These are phyloP conservation scores for Ogataea trehalophila DNA, from an alignment of 805 yeast species.

Conservation along the genomic window DNA sequence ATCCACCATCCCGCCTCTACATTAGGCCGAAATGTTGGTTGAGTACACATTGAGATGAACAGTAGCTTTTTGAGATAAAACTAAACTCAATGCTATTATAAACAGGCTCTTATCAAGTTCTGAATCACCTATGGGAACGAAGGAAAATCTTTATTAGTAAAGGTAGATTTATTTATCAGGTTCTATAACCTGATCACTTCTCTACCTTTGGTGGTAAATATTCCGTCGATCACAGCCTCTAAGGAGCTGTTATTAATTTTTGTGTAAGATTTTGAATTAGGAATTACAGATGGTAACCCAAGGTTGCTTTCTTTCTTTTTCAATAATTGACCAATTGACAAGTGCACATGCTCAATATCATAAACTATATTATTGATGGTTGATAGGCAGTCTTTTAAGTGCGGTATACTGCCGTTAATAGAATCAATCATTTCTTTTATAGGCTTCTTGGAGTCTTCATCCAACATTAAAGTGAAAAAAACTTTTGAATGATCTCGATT, in stretches of 20 bases:
- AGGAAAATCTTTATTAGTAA: too few relatives aligned
- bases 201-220: too few relatives aligned
- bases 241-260: not conserved
- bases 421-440: constrained; percentile 3
- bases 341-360: constrained; percentile 6
- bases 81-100: too few relatives aligned
- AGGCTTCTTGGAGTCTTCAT: not conserved
- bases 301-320: not conserved
- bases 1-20: too few relatives aligned
- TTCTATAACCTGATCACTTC: too few relatives aligned
- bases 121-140: too few relatives aligned
- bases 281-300: not conserved
- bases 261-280: not conserved
- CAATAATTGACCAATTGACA: constrained; percentile 10
- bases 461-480: constrained; percentile 15
- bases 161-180: too few relatives aligned
- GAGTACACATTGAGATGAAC: too few relatives aligned
- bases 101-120: too few relatives aligned
- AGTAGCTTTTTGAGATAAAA: too few relatives aligned
- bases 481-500: constrained; percentile 11
- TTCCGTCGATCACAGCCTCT: too few relatives aligned
- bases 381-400: not conserved
- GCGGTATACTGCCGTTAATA: constrained; percentile 11
- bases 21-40: too few relatives aligned
- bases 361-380: constrained; percentile 4